Evolutionary conservation across 495 filamentous ascomycete genomes (phyloP).

Genomic region (Aspergillus funiculosus): DNA sequence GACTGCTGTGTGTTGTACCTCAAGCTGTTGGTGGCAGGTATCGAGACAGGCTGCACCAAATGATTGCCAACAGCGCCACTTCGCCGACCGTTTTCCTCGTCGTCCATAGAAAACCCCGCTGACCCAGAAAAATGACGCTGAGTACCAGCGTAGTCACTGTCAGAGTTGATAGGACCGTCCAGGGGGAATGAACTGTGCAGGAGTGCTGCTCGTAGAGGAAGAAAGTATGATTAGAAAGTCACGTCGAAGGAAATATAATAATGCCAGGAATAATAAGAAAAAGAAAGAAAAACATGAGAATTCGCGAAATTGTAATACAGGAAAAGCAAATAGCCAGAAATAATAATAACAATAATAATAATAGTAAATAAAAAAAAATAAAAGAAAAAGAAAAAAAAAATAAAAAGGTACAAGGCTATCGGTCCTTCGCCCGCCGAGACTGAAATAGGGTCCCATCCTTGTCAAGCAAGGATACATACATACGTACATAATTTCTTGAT

Average conservation of each 20-base stretch:
- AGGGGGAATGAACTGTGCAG: conserved; percentile 36
- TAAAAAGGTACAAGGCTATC: conserved; percentile 20
- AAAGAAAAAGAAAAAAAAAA: conserved; percentile 16
- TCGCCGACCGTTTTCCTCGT: conserved; percentile 39
- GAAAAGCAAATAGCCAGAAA: conserved; percentile 15
- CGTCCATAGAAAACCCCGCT: conserved; percentile 35
- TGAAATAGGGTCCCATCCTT: conserved; percentile 25
- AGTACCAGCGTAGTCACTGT: conserved; percentile 37
- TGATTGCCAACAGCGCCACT: conserved; percentile 35
- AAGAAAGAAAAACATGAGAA: conserved; percentile 15
- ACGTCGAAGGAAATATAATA: conserved; percentile 9
- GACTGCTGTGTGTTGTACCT: conserved; percentile 42
- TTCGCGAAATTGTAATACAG: conserved; percentile 18
- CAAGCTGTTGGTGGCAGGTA: conserved; percentile 43
- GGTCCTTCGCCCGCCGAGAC: conserved; percentile 16
- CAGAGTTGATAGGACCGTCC: conserved; percentile 36
- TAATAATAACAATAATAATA: conserved; percentile 11
- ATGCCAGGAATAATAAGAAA: conserved; percentile 7
- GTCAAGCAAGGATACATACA: conserved; percentile 20
- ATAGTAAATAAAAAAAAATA: conserved; percentile 10
- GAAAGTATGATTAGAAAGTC: conserved; percentile 17
- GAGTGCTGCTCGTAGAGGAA: conserved; percentile 28
- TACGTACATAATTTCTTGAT: conserved; percentile 17
- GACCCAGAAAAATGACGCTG: conserved; percentile 28
- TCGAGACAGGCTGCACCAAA: conserved; percentile 33